A percentile compares a stretch with the other conserved stretches of the same genome.
These are phyloP conservation scores for Diddensiella caesifluorescens DNA, from an alignment of 805 yeast genomes.

Conservation along the genomic window DNA sequence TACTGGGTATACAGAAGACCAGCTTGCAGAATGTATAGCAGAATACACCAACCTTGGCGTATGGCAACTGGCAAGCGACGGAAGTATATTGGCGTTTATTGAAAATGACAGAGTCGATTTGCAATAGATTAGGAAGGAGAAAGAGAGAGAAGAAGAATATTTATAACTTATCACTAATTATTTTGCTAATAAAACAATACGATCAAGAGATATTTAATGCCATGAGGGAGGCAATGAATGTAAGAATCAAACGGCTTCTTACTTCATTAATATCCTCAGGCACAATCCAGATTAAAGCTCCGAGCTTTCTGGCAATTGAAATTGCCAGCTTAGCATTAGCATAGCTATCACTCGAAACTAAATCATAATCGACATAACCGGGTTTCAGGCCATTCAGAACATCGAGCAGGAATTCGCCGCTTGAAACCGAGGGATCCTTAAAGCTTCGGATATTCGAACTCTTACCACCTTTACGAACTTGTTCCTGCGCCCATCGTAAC, in stretches of 20 bases:
- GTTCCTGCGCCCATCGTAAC: conserved; percentile 87
- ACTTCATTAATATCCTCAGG: conserved; percentile 99
- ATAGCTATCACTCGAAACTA: conserved; percentile 82
- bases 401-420: conserved; percentile 80
- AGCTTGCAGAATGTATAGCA: conserved; percentile 66
- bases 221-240: conserved; percentile 96
- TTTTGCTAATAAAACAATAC: background rate
- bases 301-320: conserved; percentile 95
- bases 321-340: conserved; percentile 96
- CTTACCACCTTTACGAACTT: conserved; percentile 82
- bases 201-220: conserved; percentile 37
- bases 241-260: conserved; percentile 84
- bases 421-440: conserved; percentile 71
- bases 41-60: conserved; percentile 69
- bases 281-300: conserved; percentile 97
- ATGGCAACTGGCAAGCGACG: conserved; percentile 73
- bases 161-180: background rate
- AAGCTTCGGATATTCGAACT: conserved; percentile 69
- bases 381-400: conserved; percentile 91
- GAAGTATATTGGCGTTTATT: conserved; percentile 18
- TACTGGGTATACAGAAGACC: conserved; percentile 78
- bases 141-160: background rate
- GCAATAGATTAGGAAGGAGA: background rate
- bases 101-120: conserved; percentile 5
- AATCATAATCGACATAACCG: conserved; percentile 93